Base-by-base conservation (phyloP, 1,284 basidiomycete genomes). In the Ceratobasidium sp. region DNA sequence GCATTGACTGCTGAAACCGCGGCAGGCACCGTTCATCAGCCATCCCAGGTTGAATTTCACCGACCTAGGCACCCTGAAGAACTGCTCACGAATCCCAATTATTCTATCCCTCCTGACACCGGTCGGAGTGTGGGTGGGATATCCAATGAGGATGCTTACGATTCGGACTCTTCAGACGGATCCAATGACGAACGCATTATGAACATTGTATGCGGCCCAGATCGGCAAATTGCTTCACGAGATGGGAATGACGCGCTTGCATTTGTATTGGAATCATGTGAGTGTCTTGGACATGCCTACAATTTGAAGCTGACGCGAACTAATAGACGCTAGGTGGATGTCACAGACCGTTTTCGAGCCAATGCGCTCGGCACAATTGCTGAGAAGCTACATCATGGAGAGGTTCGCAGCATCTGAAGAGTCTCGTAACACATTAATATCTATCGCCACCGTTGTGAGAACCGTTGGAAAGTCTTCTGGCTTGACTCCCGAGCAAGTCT, bases 241-340 rank as follows among this genome's bases (percentile, higher is more conserved):
- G 42, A 68, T 45, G 45, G 42, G 32, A 68, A 68, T 31, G 43
- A 68, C 31, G 45, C 29, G 5, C n/a, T 68, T n/a, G 53, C 65
- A n/a, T 68, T 68, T 50, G 43, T 68, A 1, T 31, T 68, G 3
- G 40, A 68, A n/a, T 56, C 53, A 7, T 68, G 65, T 68, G 34
- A 8, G 65, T 68, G 5, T 50, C 47, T 7, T n/a, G n/a, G 29
- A 25, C 6, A 22, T 7, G 22, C 3, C 29, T 27, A 12, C 6
- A n/a, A 15, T 50, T 50, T 50, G 47, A 15, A 7, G 22, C 22
- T 50, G 22, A 50, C 47, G 13, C 25, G 47, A 12, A 50, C 22
- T 27, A 25, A 50, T 27, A 50, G 47, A 50, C 25, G 12, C 47
- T 50, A 12, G 47, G 47, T 50, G 47, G 47, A 50, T 50, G 47